These are phyloP conservation scores for Thozetella sp. DNA, from an alignment of 495 filamentous ascomycete species.

Conservation along the genomic window DNA sequence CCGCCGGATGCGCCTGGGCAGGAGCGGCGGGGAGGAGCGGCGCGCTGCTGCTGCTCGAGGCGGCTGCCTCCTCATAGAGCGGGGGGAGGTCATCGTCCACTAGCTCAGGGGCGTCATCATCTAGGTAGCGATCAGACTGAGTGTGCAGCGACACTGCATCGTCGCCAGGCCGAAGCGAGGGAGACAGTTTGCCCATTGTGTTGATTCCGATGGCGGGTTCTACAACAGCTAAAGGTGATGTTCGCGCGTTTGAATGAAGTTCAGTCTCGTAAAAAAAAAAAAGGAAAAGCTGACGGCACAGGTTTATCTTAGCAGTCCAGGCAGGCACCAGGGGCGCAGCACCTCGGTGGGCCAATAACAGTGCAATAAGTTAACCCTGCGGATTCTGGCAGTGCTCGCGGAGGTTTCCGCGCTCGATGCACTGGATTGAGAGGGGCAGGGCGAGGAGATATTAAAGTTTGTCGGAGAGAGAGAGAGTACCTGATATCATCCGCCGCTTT, in stretches of 20 bases:
- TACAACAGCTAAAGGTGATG: neutral
- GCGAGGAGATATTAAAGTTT: too few relatives aligned
- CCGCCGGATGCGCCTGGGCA: neutral
- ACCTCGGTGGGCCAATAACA: neutral
- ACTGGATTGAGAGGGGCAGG: too few relatives aligned
- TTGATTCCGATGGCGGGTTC: neutral
- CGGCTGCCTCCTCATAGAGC: conserved; percentile 27
- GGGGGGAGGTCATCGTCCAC: conserved; percentile 32
- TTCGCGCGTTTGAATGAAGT: neutral
- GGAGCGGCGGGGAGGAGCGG: conserved; percentile 15
- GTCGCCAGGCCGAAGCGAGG: conserved; percentile 7
- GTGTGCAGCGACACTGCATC: conserved; percentile 30
- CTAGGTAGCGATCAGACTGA: conserved; percentile 19
- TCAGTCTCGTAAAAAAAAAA: neutral
- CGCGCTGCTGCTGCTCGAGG: conserved; percentile 14
- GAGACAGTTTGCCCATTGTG: conserved; percentile 24
- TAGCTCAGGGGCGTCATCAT: conserved; percentile 31
- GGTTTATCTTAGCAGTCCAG: neutral
- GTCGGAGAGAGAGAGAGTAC: too few relatives aligned
- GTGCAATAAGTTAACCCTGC: neutral
- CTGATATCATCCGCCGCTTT: too few relatives aligned
- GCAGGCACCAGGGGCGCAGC: conserved; percentile 13
- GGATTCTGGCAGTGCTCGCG: too few relatives aligned
- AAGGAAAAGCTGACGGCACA: neutral
- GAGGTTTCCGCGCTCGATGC: too few relatives aligned